Base-by-base conservation (phyloP, 2,329 filamentous ascomycete species). In the Gliomastix tumulicola region DNA sequence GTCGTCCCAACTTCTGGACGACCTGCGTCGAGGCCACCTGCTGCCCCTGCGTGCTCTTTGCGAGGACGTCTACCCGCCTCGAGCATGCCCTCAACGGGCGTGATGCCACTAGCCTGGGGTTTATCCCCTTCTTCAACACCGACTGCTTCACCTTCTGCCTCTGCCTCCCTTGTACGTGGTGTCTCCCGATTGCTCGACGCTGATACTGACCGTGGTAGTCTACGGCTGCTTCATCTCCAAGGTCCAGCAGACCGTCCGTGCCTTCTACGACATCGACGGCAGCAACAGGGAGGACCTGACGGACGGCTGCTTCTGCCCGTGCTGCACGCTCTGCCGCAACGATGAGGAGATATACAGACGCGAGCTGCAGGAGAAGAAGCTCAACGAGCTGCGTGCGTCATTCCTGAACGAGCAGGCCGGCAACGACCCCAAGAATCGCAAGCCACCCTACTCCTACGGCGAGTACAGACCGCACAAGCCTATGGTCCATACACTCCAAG, bases 311-410 rank as follows among this genome's bases (percentile, higher is more conserved):
- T 55, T 37, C 32, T 53, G 48, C 30, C 58, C 59, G 5, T 46
- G 39, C 28, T 11, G 36, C 2, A 49, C 54, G 12, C 42, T 62
- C 18, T 38, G 48, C 5, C 46, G 49, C 4, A 50, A 46, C 21
- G 55, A 63, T 25, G 42, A 53, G 10, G 59, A 63, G 38, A 58
- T 62, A 21, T 34, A 50, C 1, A 20, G 49, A 17, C 55, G 59
- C 20, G 49, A 60, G 32, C 46, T 34, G 25, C 37, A 41, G 13
- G 37, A 42, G 3, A 15, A 25, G n/a, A 9, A n/a, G 9, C 9
- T 25, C 22, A 25, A n/a, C n/a, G n/a, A n/a, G n/a, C n/a, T n/a
- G n/a, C n/a, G n/a, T n/a, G n/a, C n/a, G n/a, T n/a, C n/a, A n/a
- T n/a, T n/a, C n/a, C n/a, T n/a, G n/a, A n/a, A n/a, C n/a, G 22